phyloP scores from a whole-genome alignment of 106 monocot species.

The Acanthochlamys bracteata region DNA sequence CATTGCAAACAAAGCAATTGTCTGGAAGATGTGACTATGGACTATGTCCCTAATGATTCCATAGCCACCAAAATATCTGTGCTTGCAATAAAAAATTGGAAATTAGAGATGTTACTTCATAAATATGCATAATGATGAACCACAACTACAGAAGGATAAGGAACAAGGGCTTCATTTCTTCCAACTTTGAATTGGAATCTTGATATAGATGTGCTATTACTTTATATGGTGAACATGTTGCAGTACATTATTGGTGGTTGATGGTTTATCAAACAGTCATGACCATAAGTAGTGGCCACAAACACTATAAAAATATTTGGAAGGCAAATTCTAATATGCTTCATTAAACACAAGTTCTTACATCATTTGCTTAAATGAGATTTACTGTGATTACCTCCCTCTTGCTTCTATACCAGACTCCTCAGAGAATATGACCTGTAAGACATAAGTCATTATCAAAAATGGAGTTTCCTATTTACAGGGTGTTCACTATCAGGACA shows the following conservation, averaged over 20 bases:
- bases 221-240: too few relatives aligned
- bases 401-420: conserved; percentile 62
- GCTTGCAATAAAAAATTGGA: too few relatives aligned
- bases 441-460: background rate
- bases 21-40: conserved; percentile 87
- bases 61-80: conserved; percentile 76
- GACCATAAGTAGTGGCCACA: background rate
- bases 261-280: too few relatives aligned
- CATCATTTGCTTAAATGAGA: background rate
- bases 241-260: too few relatives aligned
- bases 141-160: too few relatives aligned
- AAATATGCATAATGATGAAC: too few relatives aligned
- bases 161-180: too few relatives aligned
- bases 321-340: background rate
- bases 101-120: too few relatives aligned
- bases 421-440: conserved; percentile 79
- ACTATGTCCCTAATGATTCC: conserved; percentile 78
- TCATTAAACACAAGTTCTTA: background rate
- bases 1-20: conserved; percentile 86
- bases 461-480: background rate
- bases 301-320: background rate
- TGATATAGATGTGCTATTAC: too few relatives aligned
- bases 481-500: background rate
- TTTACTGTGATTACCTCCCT: conserved; percentile 42
- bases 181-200: too few relatives aligned